Base-by-base conservation (phyloP, 2,329 filamentous ascomycete species). In the Fusarium sp. region DNA sequence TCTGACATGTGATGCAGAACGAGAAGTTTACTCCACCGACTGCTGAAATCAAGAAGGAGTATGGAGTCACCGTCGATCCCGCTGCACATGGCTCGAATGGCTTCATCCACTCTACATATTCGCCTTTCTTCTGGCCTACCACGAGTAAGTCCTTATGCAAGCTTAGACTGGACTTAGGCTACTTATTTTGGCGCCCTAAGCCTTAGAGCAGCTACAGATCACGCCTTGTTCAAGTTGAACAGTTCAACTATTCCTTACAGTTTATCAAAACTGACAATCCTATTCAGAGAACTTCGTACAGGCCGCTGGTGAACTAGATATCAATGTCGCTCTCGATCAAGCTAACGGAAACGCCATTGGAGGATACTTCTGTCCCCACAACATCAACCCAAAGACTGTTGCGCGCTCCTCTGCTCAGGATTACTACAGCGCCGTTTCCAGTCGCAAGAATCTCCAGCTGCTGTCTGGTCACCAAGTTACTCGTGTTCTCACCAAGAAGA, bases 71-170 rank as follows among this genome's bases (percentile, higher is more conserved):
- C 4, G 50, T 30, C 1, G 72, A 74, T 27, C 12, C 50, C 5
- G 55, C 62, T 8, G 49, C 55, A 6, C 72, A 74, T 45, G 72
- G 72, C 1, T 59, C 59, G 14, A 66, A 55, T 0, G 72, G 72
- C 1, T 68, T 70, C 6, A 57, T 74, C 30, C 62, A 74, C 8
- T 43, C 72, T 1, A 75, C 54, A 4, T 75, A 70, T 29, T 68
- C 73, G 5, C 65, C 72, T 4, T 74, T 72, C 51, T 70, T 75
- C 51, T 74, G 73, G 73, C 73, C 73, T 6, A 75, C 72, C 8
- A 74, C 72, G 1, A 72, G 73, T 74, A 27, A 57, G 71, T 43
- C 1, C 12, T 22, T 38, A 1, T 1, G 34, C 2, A 4, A 38
- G 34, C 34, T n/a, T 38, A 1, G 6, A 7, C 5, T 12, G 32